Evolutionary conservation across 108 stramenopile species (phyloP), one percentile per base, ranked within the genome.

Genomic region (Nitzschia putrida): DNA sequence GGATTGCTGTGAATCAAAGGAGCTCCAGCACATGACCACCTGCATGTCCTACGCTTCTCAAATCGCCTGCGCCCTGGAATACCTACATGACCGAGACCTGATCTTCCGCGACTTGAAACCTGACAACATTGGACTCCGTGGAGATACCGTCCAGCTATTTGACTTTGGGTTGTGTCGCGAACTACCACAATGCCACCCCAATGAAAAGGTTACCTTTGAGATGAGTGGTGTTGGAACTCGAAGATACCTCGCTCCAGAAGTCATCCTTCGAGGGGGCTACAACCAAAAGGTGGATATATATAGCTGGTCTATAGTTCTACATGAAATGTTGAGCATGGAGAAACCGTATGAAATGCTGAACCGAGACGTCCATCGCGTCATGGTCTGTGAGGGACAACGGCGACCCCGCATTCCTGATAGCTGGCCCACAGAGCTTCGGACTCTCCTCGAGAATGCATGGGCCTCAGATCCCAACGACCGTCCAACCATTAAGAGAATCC

Each of bases 61-160:
- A 63, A 78, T 92, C 26, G 85, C 88, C 10, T 61, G 57, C 24
- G 88, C 88, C 0, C 53, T 92, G 45, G 76, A 77, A 10, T 92
- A 89, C 63, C 78, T 92, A 5, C 88, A 92, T 71, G 63, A 72
- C 21, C 65, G 64, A 47, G 55, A 78, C 22, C 72, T 92, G 37
- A 70, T 92, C 18, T 86, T 83, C 72, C 74, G 91, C 9, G 91
- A 92, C 52, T 64, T 89, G 58, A 92, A 92, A 38, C 80, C 81
- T 5, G 74, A 80, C 63, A 91, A 91, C 59, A 71, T 91, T 68
- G 90, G 90, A 13, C 85, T 92, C 29, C 38, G 53, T 9, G 60
- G 61, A 8, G 53, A 47, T 8, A 47, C 16, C 44, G 71, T 88
- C 22, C 78, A 87, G 61, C 64, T 92, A 29, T 89, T 89, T 77